Evolutionary conservation across 2,329 filamentous ascomycete genomes (phyloP).

Genomic region (Microcyclosporella mali): DNA sequence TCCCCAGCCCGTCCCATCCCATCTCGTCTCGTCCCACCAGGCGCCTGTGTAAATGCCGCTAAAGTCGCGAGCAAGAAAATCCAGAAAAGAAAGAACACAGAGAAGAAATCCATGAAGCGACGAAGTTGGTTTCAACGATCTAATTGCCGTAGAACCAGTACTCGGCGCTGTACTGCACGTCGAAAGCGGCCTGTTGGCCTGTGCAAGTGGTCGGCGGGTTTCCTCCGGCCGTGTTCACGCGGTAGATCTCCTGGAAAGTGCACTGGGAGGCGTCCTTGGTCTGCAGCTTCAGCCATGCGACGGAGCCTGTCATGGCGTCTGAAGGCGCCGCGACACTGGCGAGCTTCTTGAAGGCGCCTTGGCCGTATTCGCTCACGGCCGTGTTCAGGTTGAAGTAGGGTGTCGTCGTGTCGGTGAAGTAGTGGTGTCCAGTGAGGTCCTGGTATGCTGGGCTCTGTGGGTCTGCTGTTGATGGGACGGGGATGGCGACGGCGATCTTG

Average conservation of each 20-base stretch:
- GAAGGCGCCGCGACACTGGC: slow-evolving; percentile 57
- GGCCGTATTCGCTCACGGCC: slow-evolving; percentile 46
- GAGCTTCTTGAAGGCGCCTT: slow-evolving; percentile 59
- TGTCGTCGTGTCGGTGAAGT: slow-evolving; percentile 64
- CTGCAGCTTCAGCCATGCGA: slow-evolving; percentile 71
- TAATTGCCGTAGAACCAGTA: slow-evolving; percentile 59
- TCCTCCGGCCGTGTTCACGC: slow-evolving; percentile 78
- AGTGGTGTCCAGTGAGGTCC: slow-evolving; percentile 69
- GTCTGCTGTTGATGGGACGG: slow-evolving; percentile 37
- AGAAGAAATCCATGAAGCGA: too few relatives aligned
- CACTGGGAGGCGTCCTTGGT: slow-evolving; percentile 45
- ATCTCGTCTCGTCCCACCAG: background rate
- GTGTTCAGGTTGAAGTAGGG: slow-evolving; percentile 77
- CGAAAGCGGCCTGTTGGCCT: slow-evolving; percentile 57
- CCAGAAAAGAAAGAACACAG: too few relatives aligned
- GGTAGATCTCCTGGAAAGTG: slow-evolving; percentile 70
- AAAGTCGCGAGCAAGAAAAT: too few relatives aligned
- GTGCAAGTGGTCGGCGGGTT: slow-evolving; percentile 66
- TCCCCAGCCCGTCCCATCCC: too few relatives aligned
- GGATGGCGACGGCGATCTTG: slow-evolving; percentile 60
- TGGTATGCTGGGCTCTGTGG: slow-evolving; percentile 51
- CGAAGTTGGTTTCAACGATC: too few relatives aligned
- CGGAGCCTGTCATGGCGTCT: slow-evolving; percentile 58
- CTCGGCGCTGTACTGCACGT: slow-evolving; percentile 75
- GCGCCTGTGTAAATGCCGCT: too few relatives aligned